A percentile compares a stretch with the other conserved stretches of the same genome.
Evolutionary conservation across 2,329 filamentous ascomycete genomes (phyloP).

Genomic region (Phoma sp.): DNA sequence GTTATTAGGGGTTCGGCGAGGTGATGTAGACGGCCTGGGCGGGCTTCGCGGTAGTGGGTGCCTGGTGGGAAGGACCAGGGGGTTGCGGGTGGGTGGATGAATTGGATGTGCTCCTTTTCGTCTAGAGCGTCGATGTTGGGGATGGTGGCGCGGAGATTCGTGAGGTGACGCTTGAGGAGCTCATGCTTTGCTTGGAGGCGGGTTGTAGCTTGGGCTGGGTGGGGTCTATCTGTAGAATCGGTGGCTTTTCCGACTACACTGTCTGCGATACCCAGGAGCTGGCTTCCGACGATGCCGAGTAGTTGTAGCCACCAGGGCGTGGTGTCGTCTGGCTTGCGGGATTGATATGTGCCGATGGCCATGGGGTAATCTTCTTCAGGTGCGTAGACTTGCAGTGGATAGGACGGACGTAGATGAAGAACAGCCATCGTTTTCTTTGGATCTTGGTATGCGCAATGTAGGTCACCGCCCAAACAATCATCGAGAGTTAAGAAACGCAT

Average conservation of each 20-base stretch:
- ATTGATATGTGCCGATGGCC: neutral
- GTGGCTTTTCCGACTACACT: neutral
- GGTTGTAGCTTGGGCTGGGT: neutral
- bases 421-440: neutral
- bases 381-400: neutral
- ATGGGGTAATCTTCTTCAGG: neutral
- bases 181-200: neutral
- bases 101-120: neutral
- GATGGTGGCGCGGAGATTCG: neutral
- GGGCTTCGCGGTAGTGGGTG: neutral
- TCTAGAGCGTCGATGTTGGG: neutral
- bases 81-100: neutral
- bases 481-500: conserved; percentile 4
- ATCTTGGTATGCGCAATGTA: conserved; percentile 3
- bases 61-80: neutral
- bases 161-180: neutral
- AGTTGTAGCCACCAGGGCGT: conserved; percentile 1
- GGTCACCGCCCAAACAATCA: neutral
- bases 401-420: neutral
- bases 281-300: neutral
- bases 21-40: neutral
- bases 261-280: neutral
- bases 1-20: neutral
- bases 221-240: neutral
- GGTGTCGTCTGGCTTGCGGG: neutral